A percentile compares a stretch with the other conserved stretches of the same genome.
phyloP scores from a whole-genome alignment of 768 basidiomycete genomes.

The Calocera viscosa region DNA sequence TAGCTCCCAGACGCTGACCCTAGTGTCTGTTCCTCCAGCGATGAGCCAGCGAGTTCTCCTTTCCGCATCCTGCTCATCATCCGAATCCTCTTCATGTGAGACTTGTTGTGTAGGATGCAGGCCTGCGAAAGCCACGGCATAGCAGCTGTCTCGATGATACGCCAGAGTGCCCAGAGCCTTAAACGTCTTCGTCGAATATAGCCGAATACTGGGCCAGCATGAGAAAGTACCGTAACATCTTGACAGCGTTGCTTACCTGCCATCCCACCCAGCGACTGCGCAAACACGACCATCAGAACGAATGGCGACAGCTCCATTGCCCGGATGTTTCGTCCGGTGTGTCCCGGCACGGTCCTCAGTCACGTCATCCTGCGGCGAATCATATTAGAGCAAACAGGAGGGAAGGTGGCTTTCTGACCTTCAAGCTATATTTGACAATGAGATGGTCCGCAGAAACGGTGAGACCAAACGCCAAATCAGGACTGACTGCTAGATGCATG shows the following conservation, averaged over 20 bases:
- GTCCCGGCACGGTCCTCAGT: slow-evolving; percentile 27
- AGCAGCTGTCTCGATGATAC: slow-evolving; percentile 70
- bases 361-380: slow-evolving; percentile 46
- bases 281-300: slow-evolving; percentile 65
- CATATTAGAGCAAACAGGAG: background rate
- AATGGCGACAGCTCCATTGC: slow-evolving; percentile 66
- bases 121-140: slow-evolving; percentile 57
- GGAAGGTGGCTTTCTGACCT: slow-evolving; percentile 10
- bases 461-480: slow-evolving; percentile 45
- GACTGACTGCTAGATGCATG: slow-evolving; percentile 72
- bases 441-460: slow-evolving; percentile 76
- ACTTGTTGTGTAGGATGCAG: slow-evolving; percentile 9
- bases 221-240: background rate
- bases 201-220: slow-evolving; percentile 45
- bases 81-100: slow-evolving; percentile 24
- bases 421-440: slow-evolving; percentile 23
- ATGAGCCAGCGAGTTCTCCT: slow-evolving; percentile 53
- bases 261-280: slow-evolving; percentile 90
- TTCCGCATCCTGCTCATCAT: slow-evolving; percentile 31
- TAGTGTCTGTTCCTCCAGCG: slow-evolving; percentile 51
- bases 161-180: slow-evolving; percentile 72
- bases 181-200: slow-evolving; percentile 69
- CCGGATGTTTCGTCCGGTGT: slow-evolving; percentile 60
- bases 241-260: slow-evolving; percentile 45
- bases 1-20: slow-evolving; percentile 58